Evolutionary conservation across 2,329 filamentous ascomycete species (phyloP).

Genomic region (Pseudocercospora fijiensis): DNA sequence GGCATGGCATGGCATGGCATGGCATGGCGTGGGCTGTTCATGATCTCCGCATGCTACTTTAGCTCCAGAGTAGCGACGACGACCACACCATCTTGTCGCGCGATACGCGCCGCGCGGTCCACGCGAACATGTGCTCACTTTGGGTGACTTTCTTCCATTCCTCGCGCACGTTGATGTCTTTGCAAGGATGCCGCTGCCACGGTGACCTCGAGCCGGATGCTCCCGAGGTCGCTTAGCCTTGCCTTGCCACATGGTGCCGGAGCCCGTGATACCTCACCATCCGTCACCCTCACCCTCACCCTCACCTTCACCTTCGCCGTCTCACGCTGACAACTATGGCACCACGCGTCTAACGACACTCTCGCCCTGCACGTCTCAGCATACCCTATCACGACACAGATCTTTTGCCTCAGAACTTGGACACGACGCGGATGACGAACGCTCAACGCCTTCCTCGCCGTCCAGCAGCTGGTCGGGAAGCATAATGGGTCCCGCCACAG

Average conservation of each 20-base stretch:
- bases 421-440: conserved; percentile 30
- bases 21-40: neutral
- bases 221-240: neutral
- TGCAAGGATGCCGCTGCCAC: neutral
- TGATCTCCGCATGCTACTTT: conserved; percentile 2
- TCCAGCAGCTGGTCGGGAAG: conserved; percentile 11
- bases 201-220: neutral
- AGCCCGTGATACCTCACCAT: neutral
- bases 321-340: conserved; percentile 5
- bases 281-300: neutral
- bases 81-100: conserved; percentile 15
- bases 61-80: neutral
- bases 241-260: neutral
- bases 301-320: neutral
- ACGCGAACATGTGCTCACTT: neutral
- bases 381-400: conserved; percentile 6
- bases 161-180: neutral
- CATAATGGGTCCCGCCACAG: conserved; percentile 23
- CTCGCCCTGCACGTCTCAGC: conserved; percentile 1
- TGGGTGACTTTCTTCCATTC: neutral
- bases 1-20: neutral
- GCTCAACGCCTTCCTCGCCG: conserved; percentile 18
- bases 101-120: conserved; percentile 11
- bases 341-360: conserved; percentile 8
- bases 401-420: conserved; percentile 16